A percentile compares a stretch with the other conserved stretches of the same genome.
Evolutionary conservation across 305 asterid species (phyloP).

Genomic region (Fraxinus paxiana): DNA sequence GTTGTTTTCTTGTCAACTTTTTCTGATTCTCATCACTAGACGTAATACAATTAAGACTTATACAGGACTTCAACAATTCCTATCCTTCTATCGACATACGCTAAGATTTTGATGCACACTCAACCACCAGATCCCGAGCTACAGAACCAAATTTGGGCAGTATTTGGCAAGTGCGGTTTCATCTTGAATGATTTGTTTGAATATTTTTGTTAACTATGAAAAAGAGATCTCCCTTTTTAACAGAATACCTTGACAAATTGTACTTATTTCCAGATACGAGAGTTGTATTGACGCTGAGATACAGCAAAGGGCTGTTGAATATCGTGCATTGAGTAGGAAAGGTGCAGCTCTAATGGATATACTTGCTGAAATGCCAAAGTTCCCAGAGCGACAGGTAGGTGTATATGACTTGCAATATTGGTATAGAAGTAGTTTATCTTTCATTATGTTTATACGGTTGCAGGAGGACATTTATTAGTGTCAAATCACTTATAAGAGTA

Average conservation of each 20-base stretch:
- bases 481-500: slow-evolving; percentile 5
- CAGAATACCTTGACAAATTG: slow-evolving; percentile 18
- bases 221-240: neutral
- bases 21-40: slow-evolving; percentile 19
- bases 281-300: slow-evolving; percentile 95
- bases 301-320: slow-evolving; percentile 97
- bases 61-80: slow-evolving; percentile 90
- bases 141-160: slow-evolving; percentile 48
- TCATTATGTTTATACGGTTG: slow-evolving; percentile 10
- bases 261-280: slow-evolving; percentile 65
- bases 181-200: slow-evolving; percentile 1
- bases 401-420: slow-evolving; percentile 8
- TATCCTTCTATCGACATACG: slow-evolving; percentile 91
- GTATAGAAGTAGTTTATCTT: slow-evolving; percentile 5
- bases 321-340: slow-evolving; percentile 86
- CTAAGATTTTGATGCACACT: slow-evolving; percentile 78
- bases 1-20: slow-evolving; percentile 14
- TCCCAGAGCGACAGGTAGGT: slow-evolving; percentile 96
- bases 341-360: slow-evolving; percentile 89
- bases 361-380: slow-evolving; percentile 99
- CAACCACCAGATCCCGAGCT: slow-evolving; percentile 80
- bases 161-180: slow-evolving; percentile 39
- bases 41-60: slow-evolving; percentile 27
- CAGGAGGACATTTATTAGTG: slow-evolving; percentile 17
- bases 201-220: neutral